Evolutionary conservation across 768 basidiomycete species (phyloP).

Genomic region (Boletus speciosus): DNA sequence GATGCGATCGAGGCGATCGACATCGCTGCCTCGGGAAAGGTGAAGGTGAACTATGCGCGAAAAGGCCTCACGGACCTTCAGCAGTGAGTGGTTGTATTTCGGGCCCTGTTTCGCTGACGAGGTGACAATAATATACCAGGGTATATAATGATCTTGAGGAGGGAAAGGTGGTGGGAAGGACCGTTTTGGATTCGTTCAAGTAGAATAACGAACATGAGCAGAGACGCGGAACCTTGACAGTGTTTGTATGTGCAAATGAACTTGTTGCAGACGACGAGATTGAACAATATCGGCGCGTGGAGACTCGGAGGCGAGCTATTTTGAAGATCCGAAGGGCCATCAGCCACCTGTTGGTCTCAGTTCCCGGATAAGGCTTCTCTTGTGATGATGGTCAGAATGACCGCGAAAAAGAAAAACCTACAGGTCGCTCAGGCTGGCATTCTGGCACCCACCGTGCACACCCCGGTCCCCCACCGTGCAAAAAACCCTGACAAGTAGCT

Average conservation of each 20-base stretch:
- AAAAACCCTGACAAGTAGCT: too few relatives aligned
- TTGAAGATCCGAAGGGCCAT: neutral
- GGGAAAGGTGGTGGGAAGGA: constrained; percentile 42
- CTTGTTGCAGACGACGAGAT: too few relatives aligned
- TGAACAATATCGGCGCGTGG: too few relatives aligned
- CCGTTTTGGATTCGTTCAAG: constrained; percentile 36
- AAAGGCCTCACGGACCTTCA: constrained; percentile 51
- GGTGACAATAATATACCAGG: constrained; percentile 9
- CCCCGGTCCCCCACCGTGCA: too few relatives aligned
- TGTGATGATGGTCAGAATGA: too few relatives aligned
- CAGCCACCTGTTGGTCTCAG: too few relatives aligned
- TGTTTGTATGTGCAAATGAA: neutral
- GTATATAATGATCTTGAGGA: constrained; percentile 39
- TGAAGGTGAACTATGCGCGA: constrained; percentile 53
- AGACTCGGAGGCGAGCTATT: neutral
- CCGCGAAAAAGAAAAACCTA: too few relatives aligned
- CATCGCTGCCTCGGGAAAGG: constrained; percentile 67
- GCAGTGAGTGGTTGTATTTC: constrained; percentile 36
- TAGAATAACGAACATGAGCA: constrained; percentile 5
- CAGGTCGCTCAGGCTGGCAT: too few relatives aligned
- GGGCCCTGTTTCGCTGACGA: neutral
- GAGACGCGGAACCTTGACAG: neutral
- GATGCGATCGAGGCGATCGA: constrained; percentile 79
- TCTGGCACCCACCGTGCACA: too few relatives aligned
- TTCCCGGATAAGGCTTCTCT: too few relatives aligned